Evolutionary conservation across 2,329 filamentous ascomycete genomes (phyloP).

Genomic region (Didymosphaeria variabile): DNA sequence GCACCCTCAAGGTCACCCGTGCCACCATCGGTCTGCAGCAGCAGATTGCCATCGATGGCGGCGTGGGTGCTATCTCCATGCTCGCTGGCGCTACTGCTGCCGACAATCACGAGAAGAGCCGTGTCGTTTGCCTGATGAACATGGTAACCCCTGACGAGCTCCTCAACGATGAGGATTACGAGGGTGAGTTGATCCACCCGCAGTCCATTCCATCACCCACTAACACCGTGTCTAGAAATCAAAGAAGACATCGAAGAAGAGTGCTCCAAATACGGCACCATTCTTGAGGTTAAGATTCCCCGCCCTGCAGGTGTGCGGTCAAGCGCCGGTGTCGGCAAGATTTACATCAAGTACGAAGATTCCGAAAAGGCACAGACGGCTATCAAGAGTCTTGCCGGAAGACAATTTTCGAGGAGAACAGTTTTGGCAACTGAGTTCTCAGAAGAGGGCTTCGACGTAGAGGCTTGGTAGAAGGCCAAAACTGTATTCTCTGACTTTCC

Average conservation of each 20-base stretch:
- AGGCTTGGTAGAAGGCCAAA: slow-evolving; percentile 72
- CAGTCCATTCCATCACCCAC: neutral
- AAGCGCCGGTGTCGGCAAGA: slow-evolving; percentile 92
- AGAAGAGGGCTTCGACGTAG: slow-evolving; percentile 96
- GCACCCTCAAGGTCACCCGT: slow-evolving; percentile 82
- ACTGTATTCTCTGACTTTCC: neutral
- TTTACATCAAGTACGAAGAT: slow-evolving; percentile 91
- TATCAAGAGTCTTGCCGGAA: slow-evolving; percentile 85
- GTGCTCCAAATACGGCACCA: slow-evolving; percentile 86
- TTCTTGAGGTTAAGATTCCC: slow-evolving; percentile 92
- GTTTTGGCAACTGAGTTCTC: slow-evolving; percentile 97
- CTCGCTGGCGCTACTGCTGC: slow-evolving; percentile 87
- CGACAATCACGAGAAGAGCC: slow-evolving; percentile 76
- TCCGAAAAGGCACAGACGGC: slow-evolving; percentile 83
- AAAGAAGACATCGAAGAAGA: slow-evolving; percentile 93
- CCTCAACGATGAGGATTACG: slow-evolving; percentile 92
- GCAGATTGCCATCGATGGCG: slow-evolving; percentile 89
- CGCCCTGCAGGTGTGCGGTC: slow-evolving; percentile 84
- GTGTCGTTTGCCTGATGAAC: slow-evolving; percentile 92
- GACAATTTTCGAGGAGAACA: slow-evolving; percentile 95
- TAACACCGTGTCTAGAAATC: slow-evolving; percentile 76
- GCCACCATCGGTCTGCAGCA: slow-evolving; percentile 96
- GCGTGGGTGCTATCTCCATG: slow-evolving; percentile 97
- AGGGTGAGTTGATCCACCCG: slow-evolving; percentile 67
- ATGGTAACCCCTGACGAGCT: slow-evolving; percentile 98